phyloP scores from a whole-genome alignment of 192 early-diverging fungal genomes.

The Coemansia sp. region DNA sequence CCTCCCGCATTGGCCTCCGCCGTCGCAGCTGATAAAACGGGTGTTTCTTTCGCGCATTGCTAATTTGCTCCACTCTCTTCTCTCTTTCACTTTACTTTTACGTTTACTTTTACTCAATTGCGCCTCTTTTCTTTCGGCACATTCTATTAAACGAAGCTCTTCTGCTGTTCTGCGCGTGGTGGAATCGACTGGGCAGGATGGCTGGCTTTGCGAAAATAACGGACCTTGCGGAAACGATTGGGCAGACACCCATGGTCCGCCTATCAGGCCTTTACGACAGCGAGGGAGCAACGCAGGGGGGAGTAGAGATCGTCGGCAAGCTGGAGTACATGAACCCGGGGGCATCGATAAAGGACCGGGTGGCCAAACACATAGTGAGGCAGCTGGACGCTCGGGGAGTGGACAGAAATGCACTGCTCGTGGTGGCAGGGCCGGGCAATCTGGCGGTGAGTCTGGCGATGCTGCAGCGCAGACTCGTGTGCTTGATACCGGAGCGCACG shows the following conservation, averaged over 20 bases:
- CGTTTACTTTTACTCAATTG: no score
- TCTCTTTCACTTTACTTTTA: no score
- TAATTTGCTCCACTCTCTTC: no score
- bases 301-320: conserved; percentile 69
- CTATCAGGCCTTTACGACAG: conserved; percentile 7
- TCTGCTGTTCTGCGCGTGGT: no score
- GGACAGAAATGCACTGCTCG: conserved; percentile 46
- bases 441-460: conserved; percentile 68
- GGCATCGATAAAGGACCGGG: conserved; percentile 75
- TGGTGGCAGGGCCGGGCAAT: conserved; percentile 74
- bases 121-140: no score
- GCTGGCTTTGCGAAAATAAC: conserved; percentile 14
- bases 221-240: conserved; percentile 50
- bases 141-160: no score
- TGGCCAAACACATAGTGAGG: conserved; percentile 55
- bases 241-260: conserved; percentile 63
- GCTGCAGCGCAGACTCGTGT: conserved; percentile 42
- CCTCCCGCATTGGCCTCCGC: not conserved
- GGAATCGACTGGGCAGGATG: not conserved
- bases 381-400: conserved; percentile 34
- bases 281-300: conserved; percentile 13
- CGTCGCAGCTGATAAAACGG: not conserved
- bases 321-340: conserved; percentile 72
- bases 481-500: conserved; percentile 71
- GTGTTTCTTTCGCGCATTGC: no score